Conservation (phyloP, 2,329 filamentous ascomycete species). For the Colletotrichum sublineola region DNA sequence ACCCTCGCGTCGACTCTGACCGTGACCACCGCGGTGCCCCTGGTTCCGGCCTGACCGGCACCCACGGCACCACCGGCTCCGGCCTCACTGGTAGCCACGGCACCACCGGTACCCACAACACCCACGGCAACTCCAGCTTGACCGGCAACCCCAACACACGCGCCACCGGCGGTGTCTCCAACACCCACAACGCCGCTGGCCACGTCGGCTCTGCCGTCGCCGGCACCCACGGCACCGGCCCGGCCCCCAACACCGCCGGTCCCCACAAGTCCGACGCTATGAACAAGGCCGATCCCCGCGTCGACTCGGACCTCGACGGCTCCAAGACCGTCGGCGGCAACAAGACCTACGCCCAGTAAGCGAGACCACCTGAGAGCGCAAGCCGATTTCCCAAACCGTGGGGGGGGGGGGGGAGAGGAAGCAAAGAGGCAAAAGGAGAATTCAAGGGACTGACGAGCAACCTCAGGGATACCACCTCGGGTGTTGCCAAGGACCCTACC, state of each 20-base stretch:
- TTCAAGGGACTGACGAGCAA: constrained; percentile 34
- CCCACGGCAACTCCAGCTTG: constrained; percentile 36
- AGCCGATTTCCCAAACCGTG: not conserved
- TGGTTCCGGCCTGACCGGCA: constrained; percentile 42
- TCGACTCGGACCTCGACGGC: constrained; percentile 69
- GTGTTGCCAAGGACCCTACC: constrained; percentile 59
- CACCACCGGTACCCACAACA: constrained; percentile 34
- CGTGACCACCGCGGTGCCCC: constrained; percentile 47
- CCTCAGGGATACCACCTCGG: constrained; percentile 35
- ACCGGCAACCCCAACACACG: constrained; percentile 36
- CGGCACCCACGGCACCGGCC: constrained; percentile 45
- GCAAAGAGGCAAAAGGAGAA: not conserved
- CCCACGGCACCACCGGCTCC: constrained; percentile 49
- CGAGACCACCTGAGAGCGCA: constrained; percentile 38
- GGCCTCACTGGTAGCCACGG: constrained; percentile 45
- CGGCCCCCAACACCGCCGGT: constrained; percentile 53
- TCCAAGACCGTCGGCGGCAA: constrained; percentile 67
- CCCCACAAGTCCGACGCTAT: constrained; percentile 64
- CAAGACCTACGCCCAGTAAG: constrained; percentile 60
- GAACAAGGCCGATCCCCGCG: constrained; percentile 69
- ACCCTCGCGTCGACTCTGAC: too few relatives aligned
- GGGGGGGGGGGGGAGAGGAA: constrained; percentile 21
- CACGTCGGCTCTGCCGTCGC: constrained; percentile 44
- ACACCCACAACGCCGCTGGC: constrained; percentile 39
- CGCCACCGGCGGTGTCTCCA: constrained; percentile 32